phyloP scores from a whole-genome alignment of 345 rosid species.

The rapeseed (Brassica napus) region DNA sequence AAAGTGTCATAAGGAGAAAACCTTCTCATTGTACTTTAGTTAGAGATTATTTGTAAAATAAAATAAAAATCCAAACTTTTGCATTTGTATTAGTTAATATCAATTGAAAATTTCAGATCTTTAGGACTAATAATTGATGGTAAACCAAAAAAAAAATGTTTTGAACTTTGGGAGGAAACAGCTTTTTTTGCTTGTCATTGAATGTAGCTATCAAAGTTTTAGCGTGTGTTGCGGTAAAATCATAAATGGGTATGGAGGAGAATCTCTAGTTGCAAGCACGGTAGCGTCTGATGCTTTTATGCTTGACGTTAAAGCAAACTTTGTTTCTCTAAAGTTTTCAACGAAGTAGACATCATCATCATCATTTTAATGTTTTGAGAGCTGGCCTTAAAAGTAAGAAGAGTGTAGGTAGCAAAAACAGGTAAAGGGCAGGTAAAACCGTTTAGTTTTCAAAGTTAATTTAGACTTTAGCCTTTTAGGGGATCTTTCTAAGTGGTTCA shows the following conservation, averaged over 20 bases:
- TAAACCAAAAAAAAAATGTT: conserved; percentile 11
- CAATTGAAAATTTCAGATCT: conserved; percentile 4
- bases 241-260: conserved; percentile 15
- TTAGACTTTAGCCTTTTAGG: not conserved
- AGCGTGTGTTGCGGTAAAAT: conserved; percentile 9
- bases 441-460: not conserved
- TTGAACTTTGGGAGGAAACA: not conserved
- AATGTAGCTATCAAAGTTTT: not conserved
- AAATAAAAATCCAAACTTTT: conserved; percentile 4
- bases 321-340: conserved; percentile 15
- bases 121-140: not conserved
- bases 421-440: conserved; percentile 27
- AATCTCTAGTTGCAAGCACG: conserved; percentile 8
- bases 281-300: conserved; percentile 10
- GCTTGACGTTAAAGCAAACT: conserved; percentile 26
- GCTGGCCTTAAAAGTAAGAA: conserved; percentile 9
- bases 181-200: not conserved
- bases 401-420: conserved; percentile 20
- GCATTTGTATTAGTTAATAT: not conserved
- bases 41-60: not conserved
- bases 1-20: not conserved
- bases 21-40: conserved; percentile 9
- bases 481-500: conserved; percentile 34
- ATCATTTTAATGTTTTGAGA: conserved; percentile 12
- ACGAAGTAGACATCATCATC: conserved; percentile 26